These are phyloP conservation scores for Blastobotrys elegans DNA, from an alignment of 1,139 yeast species.

Conservation along the genomic window DNA sequence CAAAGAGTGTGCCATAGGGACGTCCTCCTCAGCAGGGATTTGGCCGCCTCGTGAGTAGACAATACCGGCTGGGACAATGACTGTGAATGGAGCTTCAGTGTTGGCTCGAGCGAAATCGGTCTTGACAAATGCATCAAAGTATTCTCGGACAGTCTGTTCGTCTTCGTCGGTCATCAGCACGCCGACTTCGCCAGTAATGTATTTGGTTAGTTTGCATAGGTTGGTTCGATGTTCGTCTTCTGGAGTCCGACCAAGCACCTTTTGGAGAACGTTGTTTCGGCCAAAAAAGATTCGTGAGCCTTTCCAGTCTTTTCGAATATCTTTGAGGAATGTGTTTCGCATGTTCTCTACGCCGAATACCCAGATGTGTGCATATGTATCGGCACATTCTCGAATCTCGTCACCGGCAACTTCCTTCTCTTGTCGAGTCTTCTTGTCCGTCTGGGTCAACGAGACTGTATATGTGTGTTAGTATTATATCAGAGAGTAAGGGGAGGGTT, in stretches of 20 bases:
- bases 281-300: conserved; percentile 89
- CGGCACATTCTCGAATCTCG: conserved; percentile 79
- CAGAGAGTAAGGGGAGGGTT: no score
- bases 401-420: conserved; percentile 88
- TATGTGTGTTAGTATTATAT: no score
- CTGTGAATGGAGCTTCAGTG: conserved; percentile 72
- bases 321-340: conserved; percentile 93
- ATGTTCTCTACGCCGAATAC: conserved; percentile 84
- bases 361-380: conserved; percentile 74
- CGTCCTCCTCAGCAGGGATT: conserved; percentile 83
- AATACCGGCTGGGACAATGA: conserved; percentile 82
- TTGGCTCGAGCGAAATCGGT: conserved; percentile 90
- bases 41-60: conserved; percentile 96
- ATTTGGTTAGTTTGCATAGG: conserved; percentile 59
- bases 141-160: conserved; percentile 77
- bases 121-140: conserved; percentile 72
- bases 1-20: conserved; percentile 92
- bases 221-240: conserved; percentile 90
- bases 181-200: conserved; percentile 72
- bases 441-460: conserved; percentile 86
- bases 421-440: conserved; percentile 92
- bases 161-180: conserved; percentile 82
- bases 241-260: conserved; percentile 81
- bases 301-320: conserved; percentile 84
- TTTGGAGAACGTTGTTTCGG: conserved; percentile 86